phyloP scores from a whole-genome alignment of 2,329 filamentous ascomycete genomes.

The Talaromyces sp. region DNA sequence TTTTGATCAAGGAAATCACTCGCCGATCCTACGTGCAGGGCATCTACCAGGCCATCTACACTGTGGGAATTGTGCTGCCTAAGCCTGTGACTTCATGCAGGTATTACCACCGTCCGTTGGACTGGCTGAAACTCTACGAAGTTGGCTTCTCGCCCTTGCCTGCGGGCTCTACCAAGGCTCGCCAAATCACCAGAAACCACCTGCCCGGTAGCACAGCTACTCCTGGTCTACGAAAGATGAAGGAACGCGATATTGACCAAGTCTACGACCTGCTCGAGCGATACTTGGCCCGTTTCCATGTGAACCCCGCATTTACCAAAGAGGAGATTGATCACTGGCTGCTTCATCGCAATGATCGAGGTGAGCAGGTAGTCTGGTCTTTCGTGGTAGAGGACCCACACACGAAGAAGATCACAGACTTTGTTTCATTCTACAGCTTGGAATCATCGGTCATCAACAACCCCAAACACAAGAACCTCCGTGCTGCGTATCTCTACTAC shows the following conservation, averaged over 20 bases:
- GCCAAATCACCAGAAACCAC: slow-evolving; percentile 81
- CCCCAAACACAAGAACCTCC: slow-evolving; percentile 70
- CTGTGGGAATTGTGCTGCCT: slow-evolving; percentile 82
- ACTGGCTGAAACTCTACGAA: slow-evolving; percentile 95
- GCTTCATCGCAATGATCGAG: slow-evolving; percentile 60
- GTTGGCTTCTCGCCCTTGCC: slow-evolving; percentile 91
- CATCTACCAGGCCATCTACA: slow-evolving; percentile 95
- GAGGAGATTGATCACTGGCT: slow-evolving; percentile 89
- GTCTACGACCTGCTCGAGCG: slow-evolving; percentile 70
- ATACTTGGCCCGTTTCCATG: slow-evolving; percentile 74
- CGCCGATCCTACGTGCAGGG: slow-evolving; percentile 80
- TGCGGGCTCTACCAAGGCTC: slow-evolving; percentile 71
- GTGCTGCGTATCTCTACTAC: slow-evolving; percentile 94
- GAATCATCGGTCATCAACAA: slow-evolving; percentile 88
- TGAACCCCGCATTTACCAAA: slow-evolving; percentile 74
- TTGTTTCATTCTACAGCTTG: slow-evolving; percentile 93
- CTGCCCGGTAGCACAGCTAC: slow-evolving; percentile 70
- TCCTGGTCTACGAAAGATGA: slow-evolving; percentile 73
- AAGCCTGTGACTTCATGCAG: slow-evolving; percentile 88
- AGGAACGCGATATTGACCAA: slow-evolving; percentile 68
- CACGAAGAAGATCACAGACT: slow-evolving; percentile 83
- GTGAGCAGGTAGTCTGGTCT: slow-evolving; percentile 84
- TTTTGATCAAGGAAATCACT: slow-evolving; percentile 97
- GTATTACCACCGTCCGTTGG: slow-evolving; percentile 89
- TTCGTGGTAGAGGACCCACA: slow-evolving; percentile 77